These are phyloP conservation scores for Solanum ossicruentum DNA, from an alignment of 257 asterid genomes.

Conservation along the genomic window DNA sequence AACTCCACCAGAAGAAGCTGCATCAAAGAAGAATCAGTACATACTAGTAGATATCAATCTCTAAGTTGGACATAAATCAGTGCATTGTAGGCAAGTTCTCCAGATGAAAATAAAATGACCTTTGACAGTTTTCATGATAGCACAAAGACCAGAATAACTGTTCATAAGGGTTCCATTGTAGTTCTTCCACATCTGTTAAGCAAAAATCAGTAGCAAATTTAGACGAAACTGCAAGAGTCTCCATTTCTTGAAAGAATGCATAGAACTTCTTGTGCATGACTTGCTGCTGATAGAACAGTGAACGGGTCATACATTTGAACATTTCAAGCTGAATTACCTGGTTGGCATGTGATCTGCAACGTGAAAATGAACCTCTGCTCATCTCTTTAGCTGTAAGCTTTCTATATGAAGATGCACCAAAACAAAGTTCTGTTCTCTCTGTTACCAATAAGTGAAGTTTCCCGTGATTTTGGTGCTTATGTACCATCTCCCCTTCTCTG, in stretches of 20 bases:
- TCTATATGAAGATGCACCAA: slow-evolving; percentile 50
- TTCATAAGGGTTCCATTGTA: slow-evolving; percentile 58
- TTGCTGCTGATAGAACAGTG: neutral
- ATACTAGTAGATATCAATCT: neutral
- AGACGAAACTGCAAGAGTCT: neutral
- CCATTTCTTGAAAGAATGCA: neutral
- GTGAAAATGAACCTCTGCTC: slow-evolving; percentile 54
- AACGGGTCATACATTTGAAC: neutral
- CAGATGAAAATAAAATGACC: slow-evolving; percentile 24
- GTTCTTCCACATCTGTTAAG: slow-evolving; percentile 76
- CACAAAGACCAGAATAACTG: slow-evolving; percentile 78
- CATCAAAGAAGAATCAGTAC: slow-evolving; percentile 9
- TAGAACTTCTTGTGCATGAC: neutral
- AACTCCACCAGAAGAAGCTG: slow-evolving; percentile 36
- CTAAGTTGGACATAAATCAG: neutral
- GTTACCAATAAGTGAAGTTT: slow-evolving; percentile 43
- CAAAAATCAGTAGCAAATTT: neutral
- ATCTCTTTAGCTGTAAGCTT: slow-evolving; percentile 52
- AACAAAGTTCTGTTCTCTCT: slow-evolving; percentile 37
- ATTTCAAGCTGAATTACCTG: slow-evolving; percentile 37
- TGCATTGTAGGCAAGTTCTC: neutral
- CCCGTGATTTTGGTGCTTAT: slow-evolving; percentile 12
- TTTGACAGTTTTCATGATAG: slow-evolving; percentile 36
- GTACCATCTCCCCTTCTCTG: slow-evolving; percentile 36
- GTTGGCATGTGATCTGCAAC: slow-evolving; percentile 51